Base-by-base conservation (phyloP, 2,329 filamentous ascomycete genomes). In the Alternaria longipes region DNA sequence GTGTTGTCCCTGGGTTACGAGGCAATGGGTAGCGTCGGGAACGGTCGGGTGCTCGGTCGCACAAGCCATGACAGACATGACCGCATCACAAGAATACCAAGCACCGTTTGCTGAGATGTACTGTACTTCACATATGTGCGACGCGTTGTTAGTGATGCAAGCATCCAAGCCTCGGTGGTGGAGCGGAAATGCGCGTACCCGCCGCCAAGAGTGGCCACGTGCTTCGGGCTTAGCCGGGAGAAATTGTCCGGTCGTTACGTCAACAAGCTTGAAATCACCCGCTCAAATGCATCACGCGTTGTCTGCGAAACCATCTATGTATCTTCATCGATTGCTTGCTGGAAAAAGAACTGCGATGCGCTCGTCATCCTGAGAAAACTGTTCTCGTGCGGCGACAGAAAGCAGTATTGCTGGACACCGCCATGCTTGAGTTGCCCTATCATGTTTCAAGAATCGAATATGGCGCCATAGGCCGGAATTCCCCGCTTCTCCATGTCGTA, bases 391-490 rank as follows among this genome's bases (percentile, higher is more conserved):
- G 24, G 16, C n/a, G 46, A 16, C 30, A 36, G 26, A 26, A 50
- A 50, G 32, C 46, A 50, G 20, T 16, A 14, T n/a, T 4, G 6
- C 14, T 4, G 8, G 7, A 24, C 8, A 20, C 18, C 16, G 24
- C 34, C 28, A 24, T 22, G 16, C 46, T 49, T n/a, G 7, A 4
- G 46, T 32, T 20, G 16, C 32, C 46, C 20, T 36, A 50, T 50
- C 30, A 24, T 26, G 30, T 36, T n/a, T 38, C 46, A 87, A 44
- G 85, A 87, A 76, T 93, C 91, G 79, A 90, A 93, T 67, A 93
- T 91, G 4, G 90, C 89, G 4, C 90, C 91, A 77, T 86, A 93
- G 9, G 89, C 89, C 2, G 88, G 85, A 26, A 92, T 78, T 0
- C 89, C 89, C 56, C 88, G 82, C 34, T 82, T 84, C 77, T 92